phyloP scores from a whole-genome alignment of 257 asterid species.

The Salvia miltiorrhiza region DNA sequence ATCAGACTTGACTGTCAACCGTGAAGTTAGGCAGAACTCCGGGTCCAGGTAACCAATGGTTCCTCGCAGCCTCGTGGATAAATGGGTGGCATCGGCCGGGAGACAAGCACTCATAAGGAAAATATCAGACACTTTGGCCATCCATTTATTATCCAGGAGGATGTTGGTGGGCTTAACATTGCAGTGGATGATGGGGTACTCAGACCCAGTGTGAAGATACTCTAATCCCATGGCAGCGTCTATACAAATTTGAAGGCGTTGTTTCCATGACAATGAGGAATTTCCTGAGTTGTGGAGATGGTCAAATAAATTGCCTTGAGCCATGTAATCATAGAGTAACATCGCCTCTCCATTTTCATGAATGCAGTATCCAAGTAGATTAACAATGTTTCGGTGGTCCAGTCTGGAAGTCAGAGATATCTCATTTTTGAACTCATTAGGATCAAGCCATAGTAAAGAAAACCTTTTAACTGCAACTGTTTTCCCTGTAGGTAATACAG shows the following conservation, averaged over 20 bases:
- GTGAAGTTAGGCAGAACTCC: not conserved
- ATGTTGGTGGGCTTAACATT: not conserved
- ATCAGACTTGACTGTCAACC: not conserved
- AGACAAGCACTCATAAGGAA: not conserved
- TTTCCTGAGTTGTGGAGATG: too few relatives aligned
- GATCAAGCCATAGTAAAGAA: too few relatives aligned
- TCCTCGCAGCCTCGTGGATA: slow-evolving; percentile 48
- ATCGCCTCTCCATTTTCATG: too few relatives aligned
- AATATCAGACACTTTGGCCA: not conserved
- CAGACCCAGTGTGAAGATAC: not conserved
- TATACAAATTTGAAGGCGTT: not conserved
- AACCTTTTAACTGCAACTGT: too few relatives aligned
- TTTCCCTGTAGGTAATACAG: too few relatives aligned
- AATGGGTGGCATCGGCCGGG: not conserved
- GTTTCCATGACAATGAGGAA: not conserved
- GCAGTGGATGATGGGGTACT: not conserved
- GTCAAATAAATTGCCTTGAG: too few relatives aligned
- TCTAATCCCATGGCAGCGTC: not conserved
- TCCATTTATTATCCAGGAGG: not conserved
- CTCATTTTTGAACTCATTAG: too few relatives aligned
- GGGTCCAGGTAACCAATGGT: slow-evolving; percentile 31
- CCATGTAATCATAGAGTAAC: too few relatives aligned
- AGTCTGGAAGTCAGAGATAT: too few relatives aligned
- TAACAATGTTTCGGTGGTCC: too few relatives aligned
- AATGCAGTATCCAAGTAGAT: too few relatives aligned